These are phyloP conservation scores for Lumnitzera littorea DNA, from an alignment of 345 rosid species.

Conservation along the genomic window DNA sequence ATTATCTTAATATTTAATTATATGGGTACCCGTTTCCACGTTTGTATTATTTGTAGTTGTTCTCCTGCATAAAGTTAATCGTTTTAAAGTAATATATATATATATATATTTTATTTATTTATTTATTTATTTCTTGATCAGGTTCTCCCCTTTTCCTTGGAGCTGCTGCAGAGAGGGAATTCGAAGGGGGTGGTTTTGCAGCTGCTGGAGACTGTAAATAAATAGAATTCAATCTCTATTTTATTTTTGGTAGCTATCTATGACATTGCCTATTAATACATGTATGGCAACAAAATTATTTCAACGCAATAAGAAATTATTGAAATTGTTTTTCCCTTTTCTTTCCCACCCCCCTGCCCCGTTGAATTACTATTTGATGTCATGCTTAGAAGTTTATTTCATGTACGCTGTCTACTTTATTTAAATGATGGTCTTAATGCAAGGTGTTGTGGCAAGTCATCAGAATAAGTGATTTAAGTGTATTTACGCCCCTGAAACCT, in stretches of 20 bases:
- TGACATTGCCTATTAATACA: constrained; percentile 12
- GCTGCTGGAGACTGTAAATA: constrained; percentile 37
- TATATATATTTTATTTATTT: background rate
- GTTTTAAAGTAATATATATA: no score
- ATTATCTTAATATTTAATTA: no score
- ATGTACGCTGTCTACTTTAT: no score
- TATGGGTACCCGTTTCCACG: background rate
- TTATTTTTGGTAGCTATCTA: constrained; percentile 7
- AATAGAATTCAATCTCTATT: constrained; percentile 23
- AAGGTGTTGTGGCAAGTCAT: no score
- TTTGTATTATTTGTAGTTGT: background rate
- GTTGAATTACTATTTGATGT: no score
- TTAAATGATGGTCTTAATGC: no score
- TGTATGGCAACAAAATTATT: constrained; percentile 17
- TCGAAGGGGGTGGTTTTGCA: constrained; percentile 12
- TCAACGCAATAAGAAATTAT: constrained; percentile 21
- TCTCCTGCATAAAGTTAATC: background rate
- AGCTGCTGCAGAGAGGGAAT: constrained; percentile 7
- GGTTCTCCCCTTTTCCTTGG: background rate
- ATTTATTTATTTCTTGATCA: background rate
- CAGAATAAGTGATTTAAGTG: no score
- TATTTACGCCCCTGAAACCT: no score
- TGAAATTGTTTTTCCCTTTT: constrained; percentile 8
- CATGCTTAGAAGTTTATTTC: no score
- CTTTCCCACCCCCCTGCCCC: background rate